These are phyloP conservation scores for Strobilomyces dryophilus DNA, from an alignment of 768 basidiomycete species.

Conservation along the genomic window DNA sequence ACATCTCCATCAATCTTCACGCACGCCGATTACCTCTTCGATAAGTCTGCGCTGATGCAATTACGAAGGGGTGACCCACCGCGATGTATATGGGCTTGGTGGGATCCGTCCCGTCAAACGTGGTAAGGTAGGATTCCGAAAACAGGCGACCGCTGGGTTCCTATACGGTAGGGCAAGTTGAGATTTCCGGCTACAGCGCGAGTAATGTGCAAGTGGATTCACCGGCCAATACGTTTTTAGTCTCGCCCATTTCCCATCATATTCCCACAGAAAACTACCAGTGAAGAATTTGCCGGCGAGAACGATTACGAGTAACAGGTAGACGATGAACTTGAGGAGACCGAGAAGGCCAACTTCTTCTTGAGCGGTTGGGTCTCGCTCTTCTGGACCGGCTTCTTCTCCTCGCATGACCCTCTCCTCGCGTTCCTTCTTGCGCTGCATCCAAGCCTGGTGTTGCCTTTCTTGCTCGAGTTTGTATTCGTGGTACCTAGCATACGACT, in stretches of 20 bases:
- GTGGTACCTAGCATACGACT: slow-evolving; percentile 46
- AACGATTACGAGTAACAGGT: slow-evolving; percentile 46
- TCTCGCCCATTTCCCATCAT: slow-evolving; percentile 58
- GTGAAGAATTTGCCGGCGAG: slow-evolving; percentile 82
- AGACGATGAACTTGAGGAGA: slow-evolving; percentile 66
- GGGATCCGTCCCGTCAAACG: slow-evolving; percentile 66
- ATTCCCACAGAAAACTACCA: slow-evolving; percentile 85
- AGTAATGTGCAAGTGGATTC: slow-evolving; percentile 15
- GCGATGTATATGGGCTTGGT: slow-evolving; percentile 79
- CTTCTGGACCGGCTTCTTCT: slow-evolving; percentile 67
- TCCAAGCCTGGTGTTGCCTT: slow-evolving; percentile 58
- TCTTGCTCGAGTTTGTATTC: slow-evolving; percentile 62
- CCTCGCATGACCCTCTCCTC: slow-evolving; percentile 71
- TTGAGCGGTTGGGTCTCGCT: slow-evolving; percentile 68
- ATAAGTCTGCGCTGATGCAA: slow-evolving; percentile 3
- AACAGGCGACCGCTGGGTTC: slow-evolving; percentile 65
- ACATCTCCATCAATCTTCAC: slow-evolving; percentile 86
- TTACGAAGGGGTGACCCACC: slow-evolving; percentile 40
- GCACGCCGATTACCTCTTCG: slow-evolving; percentile 9
- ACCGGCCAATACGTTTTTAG: slow-evolving; percentile 66
- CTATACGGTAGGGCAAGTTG: slow-evolving; percentile 2
- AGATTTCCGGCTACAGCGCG: background rate
- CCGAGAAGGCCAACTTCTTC: slow-evolving; percentile 62
- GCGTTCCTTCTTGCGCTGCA: slow-evolving; percentile 65
- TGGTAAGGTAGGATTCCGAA: slow-evolving; percentile 63